Conservation (phyloP, 306 rosid genomes). For the Cucurbita argyrosperma region DNA sequence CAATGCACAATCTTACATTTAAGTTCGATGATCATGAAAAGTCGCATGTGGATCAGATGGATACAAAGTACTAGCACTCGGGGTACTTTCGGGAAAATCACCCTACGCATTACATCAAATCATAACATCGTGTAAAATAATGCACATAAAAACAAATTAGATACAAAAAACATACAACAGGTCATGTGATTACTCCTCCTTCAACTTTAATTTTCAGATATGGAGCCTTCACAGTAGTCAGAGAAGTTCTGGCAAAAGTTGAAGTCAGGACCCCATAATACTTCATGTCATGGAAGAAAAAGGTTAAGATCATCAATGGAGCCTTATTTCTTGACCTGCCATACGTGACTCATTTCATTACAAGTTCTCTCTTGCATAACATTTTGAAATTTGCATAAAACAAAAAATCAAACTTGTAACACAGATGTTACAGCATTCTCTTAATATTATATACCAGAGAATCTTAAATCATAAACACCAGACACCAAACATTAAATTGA, state of each 20-base stretch:
- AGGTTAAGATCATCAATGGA: background rate
- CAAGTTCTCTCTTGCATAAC: background rate
- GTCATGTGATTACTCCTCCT: background rate
- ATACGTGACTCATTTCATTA: background rate
- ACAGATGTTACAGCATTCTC: background rate
- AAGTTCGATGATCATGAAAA: background rate
- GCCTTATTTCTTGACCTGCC: slow-evolving; percentile 41
- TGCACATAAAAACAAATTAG: background rate
- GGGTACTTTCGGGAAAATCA: background rate
- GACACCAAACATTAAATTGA: background rate
- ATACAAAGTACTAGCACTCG: background rate
- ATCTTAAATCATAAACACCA: background rate
- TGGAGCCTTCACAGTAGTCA: background rate
- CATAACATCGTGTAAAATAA: background rate
- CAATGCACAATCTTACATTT: background rate
- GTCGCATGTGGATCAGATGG: background rate
- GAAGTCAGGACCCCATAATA: slow-evolving; percentile 5
- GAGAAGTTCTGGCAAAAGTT: slow-evolving; percentile 2
- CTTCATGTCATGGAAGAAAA: slow-evolving; percentile 11
- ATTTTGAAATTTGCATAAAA: background rate
- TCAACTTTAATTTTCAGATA: background rate
- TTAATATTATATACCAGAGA: background rate
- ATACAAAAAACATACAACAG: slow-evolving; percentile 1
- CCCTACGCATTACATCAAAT: background rate
- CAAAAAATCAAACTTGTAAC: background rate